A percentile compares a stretch with the other conserved stretches of the same genome.
phyloP scores from a whole-genome alignment of 306 rosid species.

The Prunus padus region DNA sequence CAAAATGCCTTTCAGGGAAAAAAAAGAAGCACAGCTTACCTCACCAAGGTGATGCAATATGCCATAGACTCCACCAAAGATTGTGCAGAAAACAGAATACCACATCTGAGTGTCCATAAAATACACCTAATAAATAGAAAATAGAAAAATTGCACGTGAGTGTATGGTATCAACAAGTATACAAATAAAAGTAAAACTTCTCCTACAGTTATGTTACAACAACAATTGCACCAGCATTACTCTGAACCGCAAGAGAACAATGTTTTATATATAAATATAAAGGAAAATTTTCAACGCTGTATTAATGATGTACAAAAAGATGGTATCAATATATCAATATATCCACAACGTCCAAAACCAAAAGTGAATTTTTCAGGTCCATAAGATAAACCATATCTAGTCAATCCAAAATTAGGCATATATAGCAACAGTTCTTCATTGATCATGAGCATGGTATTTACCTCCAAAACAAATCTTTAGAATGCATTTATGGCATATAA shows the following conservation, averaged over 20 bases:
- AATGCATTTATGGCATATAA: too few relatives aligned
- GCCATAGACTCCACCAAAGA: slow-evolving; percentile 90
- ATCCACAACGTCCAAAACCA: background rate
- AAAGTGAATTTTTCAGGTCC: background rate
- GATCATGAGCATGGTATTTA: too few relatives aligned
- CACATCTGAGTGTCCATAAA: slow-evolving; percentile 98
- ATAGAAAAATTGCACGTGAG: slow-evolving; percentile 12
- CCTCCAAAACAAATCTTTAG: too few relatives aligned
- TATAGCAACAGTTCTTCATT: too few relatives aligned
- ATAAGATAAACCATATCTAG: too few relatives aligned
- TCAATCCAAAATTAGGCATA: too few relatives aligned
- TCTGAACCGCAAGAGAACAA: slow-evolving; percentile 57
- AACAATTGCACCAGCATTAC: slow-evolving; percentile 88
- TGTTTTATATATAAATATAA: slow-evolving; percentile 8
- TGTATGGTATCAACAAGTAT: background rate
- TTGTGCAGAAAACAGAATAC: slow-evolving; percentile 94
- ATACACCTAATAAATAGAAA: slow-evolving; percentile 58
- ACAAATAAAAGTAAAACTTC: background rate
- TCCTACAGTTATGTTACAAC: slow-evolving; percentile 28
- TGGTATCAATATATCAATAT: slow-evolving; percentile 33
- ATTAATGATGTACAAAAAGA: slow-evolving; percentile 3
- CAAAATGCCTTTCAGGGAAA: slow-evolving; percentile 16
- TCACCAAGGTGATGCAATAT: slow-evolving; percentile 95
- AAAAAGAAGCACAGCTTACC: slow-evolving; percentile 47
- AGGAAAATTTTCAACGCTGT: background rate